These are phyloP conservation scores for Ogataea kodamae DNA, from an alignment of 805 yeast species.

Conservation along the genomic window DNA sequence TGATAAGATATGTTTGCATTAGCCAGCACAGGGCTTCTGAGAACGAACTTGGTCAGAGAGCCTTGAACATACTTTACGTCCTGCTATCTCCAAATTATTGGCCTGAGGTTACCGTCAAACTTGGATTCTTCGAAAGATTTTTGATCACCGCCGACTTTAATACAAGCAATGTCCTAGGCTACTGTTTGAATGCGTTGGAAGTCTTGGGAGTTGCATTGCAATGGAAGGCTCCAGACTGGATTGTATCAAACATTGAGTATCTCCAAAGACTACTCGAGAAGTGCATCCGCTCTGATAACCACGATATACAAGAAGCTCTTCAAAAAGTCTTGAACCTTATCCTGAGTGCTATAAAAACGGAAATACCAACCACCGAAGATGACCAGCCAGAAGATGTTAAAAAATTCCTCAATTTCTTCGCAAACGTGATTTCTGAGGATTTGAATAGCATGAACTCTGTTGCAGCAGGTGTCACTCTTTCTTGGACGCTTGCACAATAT, in stretches of 20 bases:
- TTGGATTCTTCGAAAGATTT: constrained; percentile 85
- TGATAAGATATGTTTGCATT: constrained; percentile 83
- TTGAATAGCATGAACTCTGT: constrained; percentile 65
- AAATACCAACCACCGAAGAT: constrained; percentile 39
- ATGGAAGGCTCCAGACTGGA: constrained; percentile 77
- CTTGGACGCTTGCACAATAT: constrained; percentile 76
- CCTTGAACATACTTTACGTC: constrained; percentile 71
- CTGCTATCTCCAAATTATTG: constrained; percentile 71
- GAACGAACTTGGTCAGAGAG: constrained; percentile 75
- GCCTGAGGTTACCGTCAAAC: constrained; percentile 85
- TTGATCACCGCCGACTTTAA: constrained; percentile 73
- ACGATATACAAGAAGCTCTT: constrained; percentile 80
- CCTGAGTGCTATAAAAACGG: constrained; percentile 58
- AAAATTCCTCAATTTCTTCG: constrained; percentile 56
- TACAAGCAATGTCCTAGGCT: constrained; percentile 65
- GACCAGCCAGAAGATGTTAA: constrained; percentile 62
- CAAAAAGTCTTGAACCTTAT: constrained; percentile 72
- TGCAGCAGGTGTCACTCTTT: constrained; percentile 81
- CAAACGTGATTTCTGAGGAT: constrained; percentile 74
- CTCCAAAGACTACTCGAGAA: constrained; percentile 75
- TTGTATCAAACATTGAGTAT: constrained; percentile 62
- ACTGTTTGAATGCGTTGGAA: constrained; percentile 86
- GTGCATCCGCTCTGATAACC: constrained; percentile 76
- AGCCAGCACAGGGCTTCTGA: constrained; percentile 83
- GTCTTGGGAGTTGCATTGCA: constrained; percentile 80